Evolutionary conservation across 495 filamentous ascomycete genomes (phyloP).

Genomic region (Arthonia radiata): DNA sequence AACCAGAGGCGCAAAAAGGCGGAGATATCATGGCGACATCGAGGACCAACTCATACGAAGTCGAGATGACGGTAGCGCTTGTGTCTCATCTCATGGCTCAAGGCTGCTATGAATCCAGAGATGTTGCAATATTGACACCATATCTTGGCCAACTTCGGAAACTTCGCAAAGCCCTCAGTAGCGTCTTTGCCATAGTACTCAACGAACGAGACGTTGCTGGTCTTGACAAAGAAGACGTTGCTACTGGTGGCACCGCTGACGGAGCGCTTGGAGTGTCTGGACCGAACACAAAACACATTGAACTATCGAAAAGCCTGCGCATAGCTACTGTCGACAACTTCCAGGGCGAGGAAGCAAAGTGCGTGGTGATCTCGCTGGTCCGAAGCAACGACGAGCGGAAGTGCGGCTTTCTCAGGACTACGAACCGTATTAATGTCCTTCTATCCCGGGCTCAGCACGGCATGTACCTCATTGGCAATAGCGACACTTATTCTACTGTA

Average conservation of each 20-base stretch:
- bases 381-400: constrained; percentile 37
- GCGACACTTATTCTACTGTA: constrained; percentile 26
- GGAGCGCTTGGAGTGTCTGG: constrained; percentile 1
- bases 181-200: constrained; percentile 33
- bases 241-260: constrained; percentile 5
- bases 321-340: constrained; percentile 77
- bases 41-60: constrained; percentile 40
- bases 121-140: constrained; percentile 63
- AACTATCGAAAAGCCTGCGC: constrained; percentile 32
- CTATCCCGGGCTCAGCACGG: constrained; percentile 56
- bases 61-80: constrained; percentile 36
- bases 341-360: constrained; percentile 60
- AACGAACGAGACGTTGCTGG: constrained; percentile 41
- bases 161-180: constrained; percentile 24
- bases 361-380: constrained; percentile 63
- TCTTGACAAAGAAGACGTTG: constrained; percentile 25
- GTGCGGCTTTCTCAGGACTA: constrained; percentile 50
- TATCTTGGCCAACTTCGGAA: constrained; percentile 48
- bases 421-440: constrained; percentile 63
- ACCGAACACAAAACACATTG: constrained; percentile 22
- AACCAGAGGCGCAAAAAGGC: constrained; percentile 24
- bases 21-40: constrained; percentile 25
- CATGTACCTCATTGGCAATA: constrained; percentile 68
- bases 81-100: constrained; percentile 52
- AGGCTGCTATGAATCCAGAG: constrained; percentile 32